Percentiles rank a stretch among this genome's conserved stretches.
Conservation (phyloP, 495 filamentous ascomycete genomes). For the Xylaria flabelliformis region DNA sequence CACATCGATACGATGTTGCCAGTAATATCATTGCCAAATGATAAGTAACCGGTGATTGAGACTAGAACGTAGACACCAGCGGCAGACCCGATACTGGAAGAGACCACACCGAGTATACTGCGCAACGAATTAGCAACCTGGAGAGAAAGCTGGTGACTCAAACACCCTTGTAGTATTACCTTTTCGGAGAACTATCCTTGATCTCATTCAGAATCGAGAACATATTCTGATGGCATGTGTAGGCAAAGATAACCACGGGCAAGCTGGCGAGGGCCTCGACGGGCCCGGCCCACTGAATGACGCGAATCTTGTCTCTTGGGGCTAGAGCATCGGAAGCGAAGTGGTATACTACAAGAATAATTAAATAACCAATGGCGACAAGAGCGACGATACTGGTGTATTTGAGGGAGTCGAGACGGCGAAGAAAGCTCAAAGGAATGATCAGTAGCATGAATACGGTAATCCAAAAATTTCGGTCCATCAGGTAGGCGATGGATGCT, state of each 20-base stretch:
- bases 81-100: conserved; percentile 81
- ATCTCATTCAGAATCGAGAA: conserved; percentile 98
- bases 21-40: conserved; percentile 83
- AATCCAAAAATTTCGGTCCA: conserved; percentile 95
- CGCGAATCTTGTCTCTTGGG: conserved; percentile 73
- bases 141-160: not conserved
- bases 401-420: conserved; percentile 90
- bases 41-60: conserved; percentile 92
- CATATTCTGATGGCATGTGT: conserved; percentile 99
- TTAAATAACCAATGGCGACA: conserved; percentile 90
- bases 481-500: conserved; percentile 68
- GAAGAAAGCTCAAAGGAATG: conserved; percentile 90
- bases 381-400: conserved; percentile 94
- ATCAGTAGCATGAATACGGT: conserved; percentile 97
- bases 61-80: conserved; percentile 85
- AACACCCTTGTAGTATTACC: conserved; percentile 27
- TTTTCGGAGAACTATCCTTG: conserved; percentile 73
- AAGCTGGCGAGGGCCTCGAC: conserved; percentile 82
- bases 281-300: conserved; percentile 78
- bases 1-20: conserved; percentile 96
- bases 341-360: conserved; percentile 89
- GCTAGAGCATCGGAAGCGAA: conserved; percentile 79
- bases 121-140: conserved; percentile 38
- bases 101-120: conserved; percentile 80
- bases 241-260: conserved; percentile 96